Percentiles rank a stretch among this genome's conserved stretches.
Conservation (phyloP, 129 eudicot species). For the Lonicera japonica region DNA sequence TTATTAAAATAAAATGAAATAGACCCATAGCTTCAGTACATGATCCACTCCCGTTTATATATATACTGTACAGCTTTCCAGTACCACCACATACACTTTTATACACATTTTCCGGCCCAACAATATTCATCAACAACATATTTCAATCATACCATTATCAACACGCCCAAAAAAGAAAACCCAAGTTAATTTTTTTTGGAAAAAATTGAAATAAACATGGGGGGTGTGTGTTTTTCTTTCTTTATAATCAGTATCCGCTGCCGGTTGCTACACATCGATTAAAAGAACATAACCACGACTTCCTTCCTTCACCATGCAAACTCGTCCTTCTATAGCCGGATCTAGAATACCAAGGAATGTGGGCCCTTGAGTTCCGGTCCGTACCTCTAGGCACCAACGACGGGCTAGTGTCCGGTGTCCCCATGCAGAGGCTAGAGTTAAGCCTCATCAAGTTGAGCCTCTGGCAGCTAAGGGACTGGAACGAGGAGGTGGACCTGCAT, state of each 20-base stretch:
- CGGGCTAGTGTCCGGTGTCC: constrained; percentile 46
- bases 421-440: constrained; percentile 66
- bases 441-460: constrained; percentile 55
- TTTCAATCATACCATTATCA: neutral
- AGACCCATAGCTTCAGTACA: neutral
- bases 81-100: neutral
- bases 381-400: constrained; percentile 28
- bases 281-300: constrained; percentile 76
- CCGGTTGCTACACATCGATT: constrained; percentile 54
- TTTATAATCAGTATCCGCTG: constrained; percentile 27
- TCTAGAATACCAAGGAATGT: constrained; percentile 31
- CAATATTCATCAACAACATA: neutral
- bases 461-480: constrained; percentile 76
- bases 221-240: no score
- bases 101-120: neutral
- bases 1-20: no score
- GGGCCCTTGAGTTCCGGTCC: constrained; percentile 28
- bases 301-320: constrained; percentile 53
- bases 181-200: no score
- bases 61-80: neutral
- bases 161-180: no score
- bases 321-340: constrained; percentile 57
- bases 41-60: neutral
- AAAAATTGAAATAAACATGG: no score
- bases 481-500: constrained; percentile 30